Percentiles rank a stretch among this genome's conserved stretches.
phyloP scores from a whole-genome alignment of 441 rosid genomes.

The Populus tomentosa region DNA sequence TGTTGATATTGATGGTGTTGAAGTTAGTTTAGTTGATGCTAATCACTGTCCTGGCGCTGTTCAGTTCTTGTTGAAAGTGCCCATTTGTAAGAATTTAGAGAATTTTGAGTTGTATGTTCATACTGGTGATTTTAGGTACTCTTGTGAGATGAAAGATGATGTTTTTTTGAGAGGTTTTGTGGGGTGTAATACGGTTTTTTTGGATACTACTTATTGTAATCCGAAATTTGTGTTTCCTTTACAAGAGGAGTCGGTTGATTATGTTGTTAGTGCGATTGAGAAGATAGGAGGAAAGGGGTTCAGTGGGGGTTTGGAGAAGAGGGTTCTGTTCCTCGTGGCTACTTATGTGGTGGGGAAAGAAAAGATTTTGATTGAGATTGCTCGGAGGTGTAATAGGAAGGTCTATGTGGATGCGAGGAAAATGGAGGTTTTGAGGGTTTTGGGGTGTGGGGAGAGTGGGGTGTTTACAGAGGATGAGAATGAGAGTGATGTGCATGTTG shows the following conservation, averaged over 20 bases:
- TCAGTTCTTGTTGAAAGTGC: constrained; percentile 66
- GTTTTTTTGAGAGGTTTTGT: constrained; percentile 37
- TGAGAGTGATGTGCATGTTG: constrained; percentile 76
- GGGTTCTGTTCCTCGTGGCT: constrained; percentile 77
- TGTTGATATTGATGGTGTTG: constrained; percentile 54
- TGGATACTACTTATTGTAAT: constrained; percentile 84
- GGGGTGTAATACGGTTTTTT: constrained; percentile 67
- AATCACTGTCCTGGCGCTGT: constrained; percentile 94
- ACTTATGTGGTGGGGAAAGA: constrained; percentile 89
- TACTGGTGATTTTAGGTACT: constrained; percentile 79
- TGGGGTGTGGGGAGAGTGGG: constrained; percentile 54
- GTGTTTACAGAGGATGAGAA: constrained; percentile 53
- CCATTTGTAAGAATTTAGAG: constrained; percentile 16
- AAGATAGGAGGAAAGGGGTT: constrained; percentile 34
- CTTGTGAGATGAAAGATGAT: constrained; percentile 47
- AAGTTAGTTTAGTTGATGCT: constrained; percentile 62
- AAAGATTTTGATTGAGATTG: constrained; percentile 67
- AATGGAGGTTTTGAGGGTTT: constrained; percentile 52
- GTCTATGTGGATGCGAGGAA: constrained; percentile 64
- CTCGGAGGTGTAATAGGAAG: constrained; percentile 51
- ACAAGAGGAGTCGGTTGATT: constrained; percentile 72
- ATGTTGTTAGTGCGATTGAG: constrained; percentile 52
- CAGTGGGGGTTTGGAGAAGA: constrained; percentile 19
- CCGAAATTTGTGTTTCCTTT: constrained; percentile 69
- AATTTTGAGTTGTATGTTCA: constrained; percentile 55